Evolutionary conservation across 176 grass and related monocot species (phyloP), one percentile per base, ranked within the genome.

Genomic region (Aegilops bicornis): DNA sequence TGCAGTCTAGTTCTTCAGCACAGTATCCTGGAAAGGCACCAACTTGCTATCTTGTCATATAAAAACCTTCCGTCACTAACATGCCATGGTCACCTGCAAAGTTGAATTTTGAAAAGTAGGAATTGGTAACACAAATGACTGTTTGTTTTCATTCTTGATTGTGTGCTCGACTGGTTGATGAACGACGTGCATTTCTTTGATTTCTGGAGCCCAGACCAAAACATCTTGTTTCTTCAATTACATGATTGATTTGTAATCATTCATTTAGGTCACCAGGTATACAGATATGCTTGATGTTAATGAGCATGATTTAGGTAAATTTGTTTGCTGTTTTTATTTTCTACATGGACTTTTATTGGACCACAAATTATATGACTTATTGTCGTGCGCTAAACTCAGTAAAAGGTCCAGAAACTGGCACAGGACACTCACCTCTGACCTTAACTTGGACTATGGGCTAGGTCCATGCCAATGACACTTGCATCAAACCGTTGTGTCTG

Each of bases 261-360:
- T 60, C 16, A 19, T n/a, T 74, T 63, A 61, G 54, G 11, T 63
- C 10, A 22, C 58, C 73, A 73, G 42, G 23, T 22, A 73, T 45
- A 61, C 32, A 62, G 35, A 92, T 40, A 89, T 95, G 88, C 93
- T 98, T 85, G 91, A 98, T 85, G 86, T 79, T 83, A 98, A 98
- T 87, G 84, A 78, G 61, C 93, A 98, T 64, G 93, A 90, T 94
- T 79, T 88, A 68, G 96, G 93, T 94, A 89, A 85, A 50, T 58
- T 83, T 84, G 52, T 80, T 32, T 82, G 40, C 10, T 11, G 40
- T 11, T 43, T 43, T 43, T 92, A 45, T 72, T 76, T 63, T 82
- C 52, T 84, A 40, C 54, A 42, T 25, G 12, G 5, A 76, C 60
- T 69, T 86, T 47, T 20, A 42, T 35, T 20, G 35, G 58, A 45